Conservation (phyloP, 2,329 filamentous ascomycete genomes). For the Clonostachys byssicola region DNA sequence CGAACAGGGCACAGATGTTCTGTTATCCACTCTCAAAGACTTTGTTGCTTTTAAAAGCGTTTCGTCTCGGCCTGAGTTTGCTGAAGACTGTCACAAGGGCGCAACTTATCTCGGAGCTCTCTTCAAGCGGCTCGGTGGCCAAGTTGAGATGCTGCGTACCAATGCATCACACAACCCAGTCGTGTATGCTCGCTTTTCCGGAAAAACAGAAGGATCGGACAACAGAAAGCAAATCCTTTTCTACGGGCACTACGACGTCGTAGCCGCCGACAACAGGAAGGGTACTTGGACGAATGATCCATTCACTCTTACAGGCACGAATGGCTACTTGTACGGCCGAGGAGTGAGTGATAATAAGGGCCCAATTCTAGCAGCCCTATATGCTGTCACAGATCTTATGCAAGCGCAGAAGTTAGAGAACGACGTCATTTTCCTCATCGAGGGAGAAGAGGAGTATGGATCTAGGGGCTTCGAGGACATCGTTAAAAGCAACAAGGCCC, state of each 20-base stretch:
- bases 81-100: constrained; percentile 87
- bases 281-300: constrained; percentile 85
- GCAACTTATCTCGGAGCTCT: constrained; percentile 86
- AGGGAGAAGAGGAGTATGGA: constrained; percentile 94
- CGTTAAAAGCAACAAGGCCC: constrained; percentile 71
- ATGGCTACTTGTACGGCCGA: constrained; percentile 90
- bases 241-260: constrained; percentile 97
- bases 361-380: constrained; percentile 88
- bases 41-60: constrained; percentile 92
- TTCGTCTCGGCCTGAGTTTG: constrained; percentile 79
- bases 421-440: constrained; percentile 90
- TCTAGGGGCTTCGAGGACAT: constrained; percentile 87
- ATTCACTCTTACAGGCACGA: constrained; percentile 82
- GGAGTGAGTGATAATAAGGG: constrained; percentile 99
- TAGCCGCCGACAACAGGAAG: constrained; percentile 78
- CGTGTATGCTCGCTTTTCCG: constrained; percentile 85
- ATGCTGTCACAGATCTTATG: constrained; percentile 85
- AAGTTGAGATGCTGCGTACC: constrained; percentile 86
- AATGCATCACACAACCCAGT: constrained; percentile 80
- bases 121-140: constrained; percentile 87
- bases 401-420: constrained; percentile 80
- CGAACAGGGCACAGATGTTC: constrained; percentile 35
- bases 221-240: constrained; percentile 85
- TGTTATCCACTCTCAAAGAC: constrained; percentile 71
- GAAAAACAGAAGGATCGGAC: constrained; percentile 61